A percentile compares a stretch with the other conserved stretches of the same genome.
phyloP scores from a whole-genome alignment of 768 basidiomycete genomes.

The Leucosporidium yakuticum region DNA sequence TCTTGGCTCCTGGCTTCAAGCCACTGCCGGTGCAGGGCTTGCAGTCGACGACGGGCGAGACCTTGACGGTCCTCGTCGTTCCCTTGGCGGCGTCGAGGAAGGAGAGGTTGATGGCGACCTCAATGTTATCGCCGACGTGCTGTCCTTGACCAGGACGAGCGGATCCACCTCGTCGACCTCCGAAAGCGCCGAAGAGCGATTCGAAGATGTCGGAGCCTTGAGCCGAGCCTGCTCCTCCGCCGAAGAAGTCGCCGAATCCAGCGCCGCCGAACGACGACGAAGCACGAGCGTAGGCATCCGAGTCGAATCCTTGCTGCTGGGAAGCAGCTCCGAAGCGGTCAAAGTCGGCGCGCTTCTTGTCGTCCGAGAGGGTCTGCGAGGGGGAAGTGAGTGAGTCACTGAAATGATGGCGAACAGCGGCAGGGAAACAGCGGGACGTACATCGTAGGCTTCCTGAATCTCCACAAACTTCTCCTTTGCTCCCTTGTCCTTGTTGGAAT shows the following conservation, averaged over 20 bases:
- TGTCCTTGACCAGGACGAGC: conserved; percentile 39
- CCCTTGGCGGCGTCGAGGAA: conserved; percentile 98
- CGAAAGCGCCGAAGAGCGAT: conserved; percentile 61
- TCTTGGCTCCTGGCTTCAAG: conserved; percentile 76
- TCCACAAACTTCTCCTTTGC: conserved; percentile 92
- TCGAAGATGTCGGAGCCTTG: conserved; percentile 52
- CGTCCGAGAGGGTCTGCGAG: conserved; percentile 78
- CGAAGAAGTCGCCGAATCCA: conserved; percentile 65
- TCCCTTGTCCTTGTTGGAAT: conserved; percentile 85
- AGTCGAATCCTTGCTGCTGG: conserved; percentile 88
- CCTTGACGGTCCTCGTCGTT: conserved; percentile 62
- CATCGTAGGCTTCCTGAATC: conserved; percentile 96
- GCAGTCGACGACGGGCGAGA: conserved; percentile 78
- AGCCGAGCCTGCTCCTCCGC: conserved; percentile 43
- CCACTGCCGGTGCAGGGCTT: conserved; percentile 77
- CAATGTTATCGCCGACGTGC: conserved; percentile 60
- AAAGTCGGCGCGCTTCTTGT: conserved; percentile 81
- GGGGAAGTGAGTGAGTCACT: conserved; percentile 10
- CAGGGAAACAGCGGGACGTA: conserved; percentile 47
- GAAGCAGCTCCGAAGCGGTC: conserved; percentile 90
- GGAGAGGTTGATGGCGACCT: conserved; percentile 63
- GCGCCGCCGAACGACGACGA: conserved; percentile 52
- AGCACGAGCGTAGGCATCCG: conserved; percentile 61
- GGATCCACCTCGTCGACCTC: conserved; percentile 46
- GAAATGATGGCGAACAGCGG: conserved; percentile 9